Conservation (phyloP, 345 rosid species). For the Eucalyptus camaldulensis region DNA sequence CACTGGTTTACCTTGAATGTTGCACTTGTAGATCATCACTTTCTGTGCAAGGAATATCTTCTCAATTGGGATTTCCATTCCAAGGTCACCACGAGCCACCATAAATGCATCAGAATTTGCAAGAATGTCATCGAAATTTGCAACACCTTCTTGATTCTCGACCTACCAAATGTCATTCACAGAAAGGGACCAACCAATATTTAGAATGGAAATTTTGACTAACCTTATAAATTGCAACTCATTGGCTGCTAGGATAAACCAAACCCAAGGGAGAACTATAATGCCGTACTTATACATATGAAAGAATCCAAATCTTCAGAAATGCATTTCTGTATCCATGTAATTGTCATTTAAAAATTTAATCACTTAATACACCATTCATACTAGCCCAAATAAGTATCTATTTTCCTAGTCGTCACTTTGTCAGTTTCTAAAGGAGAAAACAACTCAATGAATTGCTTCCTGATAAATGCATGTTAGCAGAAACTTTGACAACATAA, state of each 20-base stretch:
- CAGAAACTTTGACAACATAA: not conserved
- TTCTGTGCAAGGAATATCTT: conserved; percentile 96
- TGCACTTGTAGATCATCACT: conserved; percentile 95
- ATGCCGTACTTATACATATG: not conserved
- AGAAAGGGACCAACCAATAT: not conserved
- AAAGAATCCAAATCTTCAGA: not conserved
- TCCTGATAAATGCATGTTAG: not conserved
- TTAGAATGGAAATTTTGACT: not conserved
- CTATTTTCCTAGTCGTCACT: not conserved
- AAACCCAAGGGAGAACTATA: not conserved
- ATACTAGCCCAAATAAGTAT: not conserved
- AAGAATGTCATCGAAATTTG: conserved; percentile 89
- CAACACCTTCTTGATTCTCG: conserved; percentile 98
- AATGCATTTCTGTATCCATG: not conserved
- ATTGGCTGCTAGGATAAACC: not conserved
- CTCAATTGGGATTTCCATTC: conserved; percentile 98
- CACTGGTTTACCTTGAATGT: conserved; percentile 94
- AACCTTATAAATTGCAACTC: not conserved
- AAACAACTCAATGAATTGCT: not conserved
- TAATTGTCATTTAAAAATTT: not conserved
- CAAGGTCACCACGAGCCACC: conserved; percentile 98
- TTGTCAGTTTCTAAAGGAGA: not conserved
- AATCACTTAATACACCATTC: not conserved
- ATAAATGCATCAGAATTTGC: conserved; percentile 88
- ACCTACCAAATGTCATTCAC: conserved; percentile 26